Evolutionary conservation across 179 eudicot genomes (phyloP), one percentile per base, ranked within the genome.

Genomic region (Carnegiea gigantea): DNA sequence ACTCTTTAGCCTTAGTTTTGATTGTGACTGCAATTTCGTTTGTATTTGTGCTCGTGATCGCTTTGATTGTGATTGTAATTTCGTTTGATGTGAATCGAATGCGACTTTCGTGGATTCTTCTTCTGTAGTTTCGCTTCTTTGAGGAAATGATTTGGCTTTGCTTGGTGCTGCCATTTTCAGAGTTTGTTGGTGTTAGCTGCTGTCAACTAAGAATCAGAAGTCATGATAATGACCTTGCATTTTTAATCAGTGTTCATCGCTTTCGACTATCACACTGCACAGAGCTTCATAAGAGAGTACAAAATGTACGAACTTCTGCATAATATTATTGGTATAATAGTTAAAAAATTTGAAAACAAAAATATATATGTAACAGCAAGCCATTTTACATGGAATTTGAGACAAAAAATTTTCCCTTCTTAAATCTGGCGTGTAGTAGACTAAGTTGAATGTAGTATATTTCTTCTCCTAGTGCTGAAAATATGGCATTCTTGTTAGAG

Each of bases 391-490:
- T 49, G 81, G 76, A 75, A 46, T 78, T 43, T 60, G 76, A 62
- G 83, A 49, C 81, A 65, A 81, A 70, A 77, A 80, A 38, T 54
- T 36, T 77, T 77, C 54, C 70, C 3, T 14, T 51, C 28, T 20
- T 36, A 36, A 53, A 71, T 18, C 68, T 65, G 57, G 74, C 65
- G 48, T 84, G 57, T 84, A 76, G 76, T 26, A 28, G 75, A 73
- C 86, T 84, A 78, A 53, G 24, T 49, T 85, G 78, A 70, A 81
- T 82, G 77, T 26, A 28, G 83, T 80, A 54, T 83, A 80, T 36
- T 59, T 59, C 67, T 38, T 82, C 75, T 74, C 51, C 11, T 78
- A 64, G 12, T 57, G 85, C 77, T 77, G 83, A 64, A 81, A 70
- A 80, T 79, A 53, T 70, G 78, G 49, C 43, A 30, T 68, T 71